phyloP scores from a whole-genome alignment of 495 filamentous ascomycete species.

The Penicillium psychrofluorescens region DNA sequence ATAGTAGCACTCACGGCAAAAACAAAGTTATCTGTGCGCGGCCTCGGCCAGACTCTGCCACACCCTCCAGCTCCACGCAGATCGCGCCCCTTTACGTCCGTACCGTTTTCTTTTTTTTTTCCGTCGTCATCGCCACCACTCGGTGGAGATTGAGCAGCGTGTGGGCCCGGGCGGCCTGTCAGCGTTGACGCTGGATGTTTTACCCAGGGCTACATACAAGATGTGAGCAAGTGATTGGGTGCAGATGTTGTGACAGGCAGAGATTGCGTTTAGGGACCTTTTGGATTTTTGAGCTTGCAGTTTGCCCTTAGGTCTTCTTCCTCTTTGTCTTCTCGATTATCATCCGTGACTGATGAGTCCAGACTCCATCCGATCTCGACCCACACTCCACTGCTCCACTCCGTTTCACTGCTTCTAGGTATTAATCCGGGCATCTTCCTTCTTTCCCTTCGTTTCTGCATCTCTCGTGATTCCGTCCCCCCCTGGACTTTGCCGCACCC shows the following conservation, averaged over 20 bases:
- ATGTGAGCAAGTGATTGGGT: too few relatives aligned
- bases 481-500: neutral
- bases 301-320: too few relatives aligned
- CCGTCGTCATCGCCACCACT: neutral
- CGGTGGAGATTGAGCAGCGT: neutral
- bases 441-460: neutral
- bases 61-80: neutral
- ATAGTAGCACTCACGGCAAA: too few relatives aligned
- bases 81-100: neutral
- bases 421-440: neutral
- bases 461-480: neutral
- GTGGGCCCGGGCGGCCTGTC: too few relatives aligned
- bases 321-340: too few relatives aligned
- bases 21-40: neutral
- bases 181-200: too few relatives aligned
- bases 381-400: neutral
- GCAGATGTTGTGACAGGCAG: too few relatives aligned
- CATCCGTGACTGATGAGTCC: neutral
- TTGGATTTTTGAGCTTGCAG: neutral
- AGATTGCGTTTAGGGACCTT: too few relatives aligned
- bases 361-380: neutral
- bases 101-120: neutral
- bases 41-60: neutral
- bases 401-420: neutral
- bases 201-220: too few relatives aligned